phyloP scores from a whole-genome alignment of 2,329 filamentous ascomycete species.

The Epichloe brachyelytri region DNA sequence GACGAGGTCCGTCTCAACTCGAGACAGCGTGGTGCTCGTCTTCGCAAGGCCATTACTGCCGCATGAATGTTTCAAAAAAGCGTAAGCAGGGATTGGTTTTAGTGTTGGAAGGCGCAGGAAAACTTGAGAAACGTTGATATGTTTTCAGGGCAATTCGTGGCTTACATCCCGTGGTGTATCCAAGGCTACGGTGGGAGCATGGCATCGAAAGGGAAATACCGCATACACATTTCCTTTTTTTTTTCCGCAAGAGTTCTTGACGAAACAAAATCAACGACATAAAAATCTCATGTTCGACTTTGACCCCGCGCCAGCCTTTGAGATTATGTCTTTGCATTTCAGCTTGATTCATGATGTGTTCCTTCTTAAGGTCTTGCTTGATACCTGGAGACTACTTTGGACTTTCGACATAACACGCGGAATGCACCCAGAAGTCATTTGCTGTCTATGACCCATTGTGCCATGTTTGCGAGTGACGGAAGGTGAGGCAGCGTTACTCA shows the following conservation, averaged over 20 bases:
- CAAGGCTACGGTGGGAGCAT: slow-evolving; percentile 25
- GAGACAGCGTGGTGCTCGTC: slow-evolving; percentile 73
- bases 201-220: slow-evolving; percentile 24
- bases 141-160: slow-evolving; percentile 17
- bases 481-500: too few species aligned
- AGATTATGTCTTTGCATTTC: too few species aligned
- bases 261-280: slow-evolving; percentile 18
- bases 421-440: too few species aligned
- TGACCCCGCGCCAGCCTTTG: not conserved
- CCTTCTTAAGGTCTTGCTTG: too few species aligned
- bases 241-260: slow-evolving; percentile 22
- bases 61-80: slow-evolving; percentile 32
- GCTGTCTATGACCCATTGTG: too few species aligned
- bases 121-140: slow-evolving; percentile 7
- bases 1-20: slow-evolving; percentile 62
- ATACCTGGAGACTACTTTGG: too few species aligned
- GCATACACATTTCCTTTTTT: slow-evolving; percentile 18
- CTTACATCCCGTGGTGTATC: slow-evolving; percentile 27
- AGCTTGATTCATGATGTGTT: too few species aligned
- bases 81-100: slow-evolving; percentile 5
- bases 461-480: too few species aligned
- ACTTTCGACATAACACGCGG: too few species aligned
- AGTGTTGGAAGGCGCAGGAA: slow-evolving; percentile 5
- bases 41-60: slow-evolving; percentile 51
- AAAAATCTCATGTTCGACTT: not conserved